phyloP scores from a whole-genome alignment of 495 filamentous ascomycete genomes.

The Daldinia vernicosa region DNA sequence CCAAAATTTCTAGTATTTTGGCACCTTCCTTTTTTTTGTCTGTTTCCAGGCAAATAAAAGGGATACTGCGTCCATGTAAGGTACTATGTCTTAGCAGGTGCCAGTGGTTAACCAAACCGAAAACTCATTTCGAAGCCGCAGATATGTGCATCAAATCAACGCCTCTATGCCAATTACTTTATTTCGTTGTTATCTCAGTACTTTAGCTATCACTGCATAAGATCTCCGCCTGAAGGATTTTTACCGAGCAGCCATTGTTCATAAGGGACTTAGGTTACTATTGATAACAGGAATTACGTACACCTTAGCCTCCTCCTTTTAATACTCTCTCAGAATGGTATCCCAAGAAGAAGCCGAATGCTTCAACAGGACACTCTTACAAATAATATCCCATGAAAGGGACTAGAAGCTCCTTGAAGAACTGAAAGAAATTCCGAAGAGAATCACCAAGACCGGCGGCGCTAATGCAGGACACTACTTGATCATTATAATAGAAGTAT shows the following conservation, averaged over 20 bases:
- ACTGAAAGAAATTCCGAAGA: not conserved
- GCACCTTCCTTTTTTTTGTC: not conserved
- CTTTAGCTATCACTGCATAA: too few species aligned
- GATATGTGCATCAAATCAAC: too few species aligned
- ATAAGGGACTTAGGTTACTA: too few species aligned
- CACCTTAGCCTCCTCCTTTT: not conserved
- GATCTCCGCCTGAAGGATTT: too few species aligned
- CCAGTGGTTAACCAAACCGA: too few species aligned
- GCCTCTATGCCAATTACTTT: too few species aligned
- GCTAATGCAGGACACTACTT: not conserved
- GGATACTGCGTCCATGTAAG: not conserved
- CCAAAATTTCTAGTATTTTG: not conserved
- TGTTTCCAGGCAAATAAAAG: not conserved
- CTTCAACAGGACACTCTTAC: not conserved
- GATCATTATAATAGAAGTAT: not conserved
- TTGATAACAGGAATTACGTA: too few species aligned
- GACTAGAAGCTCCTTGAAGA: constrained; percentile 1
- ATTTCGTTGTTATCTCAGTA: too few species aligned
- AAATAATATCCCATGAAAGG: not conserved
- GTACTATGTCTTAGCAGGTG: not conserved
- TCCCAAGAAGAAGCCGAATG: not conserved
- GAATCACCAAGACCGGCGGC: too few species aligned
- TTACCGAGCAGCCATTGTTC: too few species aligned
- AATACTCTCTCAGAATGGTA: not conserved
- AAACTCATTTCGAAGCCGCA: too few species aligned